phyloP scores from a whole-genome alignment of 2,329 filamentous ascomycete genomes.

The Botrytis elliptica region DNA sequence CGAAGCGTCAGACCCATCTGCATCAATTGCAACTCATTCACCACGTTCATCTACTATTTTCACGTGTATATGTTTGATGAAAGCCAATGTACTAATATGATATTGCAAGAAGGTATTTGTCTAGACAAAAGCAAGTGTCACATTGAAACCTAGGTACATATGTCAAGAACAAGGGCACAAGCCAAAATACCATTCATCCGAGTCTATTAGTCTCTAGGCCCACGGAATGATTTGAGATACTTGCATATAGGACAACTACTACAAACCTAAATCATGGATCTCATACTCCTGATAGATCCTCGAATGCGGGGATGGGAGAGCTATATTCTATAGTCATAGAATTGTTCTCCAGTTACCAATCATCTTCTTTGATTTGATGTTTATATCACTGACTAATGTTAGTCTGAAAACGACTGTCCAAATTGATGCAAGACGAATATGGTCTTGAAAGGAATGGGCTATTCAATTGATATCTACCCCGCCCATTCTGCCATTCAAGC shows the following conservation, averaged over 20 bases:
- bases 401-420: neutral
- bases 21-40: neutral
- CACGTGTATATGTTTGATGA: neutral
- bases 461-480: neutral
- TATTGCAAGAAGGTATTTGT: neutral
- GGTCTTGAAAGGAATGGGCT: neutral
- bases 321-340: neutral
- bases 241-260: neutral
- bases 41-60: neutral
- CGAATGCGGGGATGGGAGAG: neutral
- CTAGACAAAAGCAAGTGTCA: neutral
- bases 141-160: neutral
- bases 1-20: neutral
- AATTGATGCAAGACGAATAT: neutral
- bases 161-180: neutral
- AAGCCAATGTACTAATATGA: neutral
- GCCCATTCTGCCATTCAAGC: neutral
- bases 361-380: neutral
- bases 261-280: neutral
- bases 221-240: conserved; percentile 13
- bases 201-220: neutral
- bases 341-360: neutral
- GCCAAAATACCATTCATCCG: neutral
- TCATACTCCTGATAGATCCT: neutral
- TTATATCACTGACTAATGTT: too few species aligned